Percentiles rank a stretch among this genome's conserved stretches.
These are phyloP conservation scores for Blepharisma stoltei DNA, from an alignment of 73 alveolate genomes.

Conservation along the genomic window DNA sequence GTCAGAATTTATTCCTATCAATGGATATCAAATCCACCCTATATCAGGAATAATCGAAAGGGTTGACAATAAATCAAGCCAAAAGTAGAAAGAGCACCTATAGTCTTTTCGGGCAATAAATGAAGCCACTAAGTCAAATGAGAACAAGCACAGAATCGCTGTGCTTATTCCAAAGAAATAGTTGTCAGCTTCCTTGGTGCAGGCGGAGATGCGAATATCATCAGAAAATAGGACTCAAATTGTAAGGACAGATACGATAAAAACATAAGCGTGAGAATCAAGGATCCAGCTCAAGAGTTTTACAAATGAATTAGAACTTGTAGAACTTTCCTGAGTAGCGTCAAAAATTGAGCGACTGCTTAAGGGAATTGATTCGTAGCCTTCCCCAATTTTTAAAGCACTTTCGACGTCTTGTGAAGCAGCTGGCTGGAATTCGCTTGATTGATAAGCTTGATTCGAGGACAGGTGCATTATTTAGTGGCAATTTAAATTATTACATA, in stretches of 20 bases:
- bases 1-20: conserved; percentile 33
- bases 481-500: no score
- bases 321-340: no score
- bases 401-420: no score
- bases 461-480: no score
- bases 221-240: conserved; percentile 83
- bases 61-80: conserved; percentile 71
- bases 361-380: no score
- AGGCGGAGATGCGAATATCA: conserved; percentile 68
- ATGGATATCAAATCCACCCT: conserved; percentile 50
- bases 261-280: no score
- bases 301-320: no score
- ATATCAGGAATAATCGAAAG: conserved; percentile 68
- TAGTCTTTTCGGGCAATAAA: conserved; percentile 6
- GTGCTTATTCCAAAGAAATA: conserved; percentile 29
- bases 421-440: no score
- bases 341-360: no score
- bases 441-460: no score
- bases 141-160: conserved; percentile 7
- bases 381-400: no score
- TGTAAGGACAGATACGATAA: conserved; percentile 60
- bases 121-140: conserved; percentile 34
- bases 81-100: conserved; percentile 57
- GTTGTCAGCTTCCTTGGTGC: conserved; percentile 60
- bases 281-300: no score